Base-by-base conservation (phyloP, 2,329 filamentous ascomycete genomes). In the Arthrobotrys sinensis region DNA sequence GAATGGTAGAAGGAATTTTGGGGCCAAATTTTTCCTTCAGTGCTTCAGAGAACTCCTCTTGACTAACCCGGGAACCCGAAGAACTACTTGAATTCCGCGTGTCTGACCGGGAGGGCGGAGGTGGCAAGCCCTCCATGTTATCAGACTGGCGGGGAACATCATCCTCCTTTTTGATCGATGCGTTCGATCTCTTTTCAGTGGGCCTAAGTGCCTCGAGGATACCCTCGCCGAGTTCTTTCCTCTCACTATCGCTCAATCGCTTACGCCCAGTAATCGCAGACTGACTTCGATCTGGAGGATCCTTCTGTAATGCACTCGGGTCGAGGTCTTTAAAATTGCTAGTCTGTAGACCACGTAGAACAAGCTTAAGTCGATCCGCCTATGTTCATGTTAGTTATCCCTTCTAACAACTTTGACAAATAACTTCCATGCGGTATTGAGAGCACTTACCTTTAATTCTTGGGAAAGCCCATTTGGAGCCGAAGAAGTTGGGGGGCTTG, bases 71-170 rank as follows among this genome's bases (percentile, higher is more conserved):
- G 10, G 75, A 78, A 28, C 62, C 62, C 50, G 67, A 40, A 28
- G 75, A 78, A 36, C 75, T 72, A 63, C 36, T 55, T 40, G 75
- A 78, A 38, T 71, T 78, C 21, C 67, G 60, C 6, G 75, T 78
- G 16, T 67, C 62, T 21, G 60, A 43, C 21, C 75, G 75, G 21
- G 52, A 28, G 8, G 46, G 55, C 16, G 4, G 19, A 57, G 24
- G 14, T 38, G 38, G 28, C 4, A 40, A 21, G 1, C 55, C 34
- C 4, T 60, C 55, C 8, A 28, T 60, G 12, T 28, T 16, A 6
- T 28, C 55, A 28, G 24, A 28, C 10, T 28, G 40, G 28, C 24
- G 24, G 24, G 4, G 24, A 28, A 52, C 32, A 14, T 14, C 50
- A 38, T 38, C 43, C 40, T 21, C 19, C 21, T 34, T n/a, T 28